phyloP scores from a whole-genome alignment of 1,284 basidiomycete species.

The Takashimella tepidaria region DNA sequence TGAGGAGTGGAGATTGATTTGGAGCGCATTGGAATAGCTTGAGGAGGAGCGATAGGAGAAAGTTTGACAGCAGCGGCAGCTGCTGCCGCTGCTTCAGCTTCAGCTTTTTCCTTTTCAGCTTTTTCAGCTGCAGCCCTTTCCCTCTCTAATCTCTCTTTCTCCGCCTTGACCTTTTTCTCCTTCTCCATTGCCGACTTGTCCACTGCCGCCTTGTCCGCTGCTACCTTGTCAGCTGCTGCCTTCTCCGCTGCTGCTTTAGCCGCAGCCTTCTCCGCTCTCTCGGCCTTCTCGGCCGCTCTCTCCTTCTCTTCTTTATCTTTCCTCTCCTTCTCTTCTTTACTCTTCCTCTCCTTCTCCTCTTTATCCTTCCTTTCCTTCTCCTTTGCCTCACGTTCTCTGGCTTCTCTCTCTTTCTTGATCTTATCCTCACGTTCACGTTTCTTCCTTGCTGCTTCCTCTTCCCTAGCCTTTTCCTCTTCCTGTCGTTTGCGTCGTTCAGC shows the following conservation, averaged over 20 bases:
- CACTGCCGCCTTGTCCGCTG: conserved; percentile 34
- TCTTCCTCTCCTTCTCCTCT: conserved; percentile 58
- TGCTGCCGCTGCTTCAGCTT: conserved; percentile 6
- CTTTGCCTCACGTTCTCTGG: conserved; percentile 48
- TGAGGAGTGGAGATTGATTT: conserved; percentile 27
- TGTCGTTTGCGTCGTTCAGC: conserved; percentile 51
- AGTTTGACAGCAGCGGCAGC: conserved; percentile 7
- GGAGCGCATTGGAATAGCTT: conserved; percentile 9
- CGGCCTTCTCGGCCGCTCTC: conserved; percentile 60
- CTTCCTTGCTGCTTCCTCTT: conserved; percentile 55
- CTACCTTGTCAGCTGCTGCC: conserved; percentile 30
- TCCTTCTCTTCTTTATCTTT: conserved; percentile 57
- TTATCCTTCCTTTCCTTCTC: conserved; percentile 52
- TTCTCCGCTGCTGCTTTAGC: conserved; percentile 39
- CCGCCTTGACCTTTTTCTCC: conserved; percentile 34
- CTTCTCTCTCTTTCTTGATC: conserved; percentile 53
- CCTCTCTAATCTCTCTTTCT: conserved; percentile 33
- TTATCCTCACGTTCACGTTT: conserved; percentile 65
- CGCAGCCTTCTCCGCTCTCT: conserved; percentile 52
- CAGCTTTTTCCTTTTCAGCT: conserved; percentile 22
- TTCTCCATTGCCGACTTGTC: conserved; percentile 42
- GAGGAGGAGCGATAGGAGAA: conserved; percentile 7
- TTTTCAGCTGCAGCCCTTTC: conserved; percentile 35
- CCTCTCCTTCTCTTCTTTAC: conserved; percentile 47
- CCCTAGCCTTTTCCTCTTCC: conserved; percentile 51